These are phyloP conservation scores for Grifola frondosa DNA, from an alignment of 1,284 basidiomycete species.

Conservation along the genomic window DNA sequence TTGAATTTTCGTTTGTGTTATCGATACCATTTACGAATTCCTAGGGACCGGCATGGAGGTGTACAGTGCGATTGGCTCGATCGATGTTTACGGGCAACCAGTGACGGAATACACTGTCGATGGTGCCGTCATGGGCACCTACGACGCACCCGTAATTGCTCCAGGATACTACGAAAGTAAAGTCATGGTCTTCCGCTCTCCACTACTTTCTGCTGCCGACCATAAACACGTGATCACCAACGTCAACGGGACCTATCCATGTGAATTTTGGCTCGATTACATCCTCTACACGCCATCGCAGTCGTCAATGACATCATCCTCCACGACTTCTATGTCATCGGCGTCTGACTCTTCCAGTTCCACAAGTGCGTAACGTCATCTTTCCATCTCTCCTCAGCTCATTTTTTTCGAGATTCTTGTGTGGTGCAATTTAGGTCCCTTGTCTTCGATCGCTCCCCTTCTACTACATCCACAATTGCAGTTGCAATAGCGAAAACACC, in stretches of 20 bases:
- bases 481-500: too few relatives aligned
- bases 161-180: constrained; percentile 6
- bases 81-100: constrained; percentile 8
- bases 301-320: background rate
- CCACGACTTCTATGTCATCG: background rate
- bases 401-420: too few relatives aligned
- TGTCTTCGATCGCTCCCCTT: too few relatives aligned
- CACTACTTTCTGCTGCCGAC: background rate
- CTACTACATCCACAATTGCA: too few relatives aligned
- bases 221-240: constrained; percentile 5
- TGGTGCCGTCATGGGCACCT: constrained; percentile 4
- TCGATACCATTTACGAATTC: too few relatives aligned
- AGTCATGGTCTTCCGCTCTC: background rate
- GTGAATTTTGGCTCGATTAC: constrained; percentile 10
- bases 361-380: too few relatives aligned
- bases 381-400: too few relatives aligned
- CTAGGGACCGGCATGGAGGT: constrained; percentile 14
- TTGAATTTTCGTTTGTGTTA: too few relatives aligned
- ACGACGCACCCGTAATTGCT: constrained; percentile 10
- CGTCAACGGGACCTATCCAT: constrained; percentile 2
- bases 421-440: too few relatives aligned
- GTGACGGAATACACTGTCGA: constrained; percentile 14
- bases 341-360: too few relatives aligned
- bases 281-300: background rate
- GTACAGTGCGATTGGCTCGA: constrained; percentile 11